Percentiles rank a stretch among this genome's conserved stretches.
Conservation (phyloP, 225 moss, liverwort and hornwort species). For the Antitrichia curtipendula region DNA sequence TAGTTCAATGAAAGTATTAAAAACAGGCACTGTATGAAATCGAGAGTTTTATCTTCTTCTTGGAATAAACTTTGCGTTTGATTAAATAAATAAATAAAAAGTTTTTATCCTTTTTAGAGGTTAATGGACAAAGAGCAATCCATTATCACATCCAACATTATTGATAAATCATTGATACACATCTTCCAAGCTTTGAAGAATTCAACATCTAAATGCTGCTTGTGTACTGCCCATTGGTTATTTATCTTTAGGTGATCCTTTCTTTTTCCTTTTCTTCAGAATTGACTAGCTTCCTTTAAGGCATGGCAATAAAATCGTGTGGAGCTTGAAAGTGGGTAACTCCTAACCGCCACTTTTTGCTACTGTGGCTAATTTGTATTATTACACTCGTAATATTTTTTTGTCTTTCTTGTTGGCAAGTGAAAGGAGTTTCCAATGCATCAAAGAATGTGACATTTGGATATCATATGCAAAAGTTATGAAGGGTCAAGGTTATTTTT, state of each 20-base stretch:
- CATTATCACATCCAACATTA: neutral
- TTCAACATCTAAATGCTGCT: neutral
- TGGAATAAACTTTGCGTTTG: too few species aligned
- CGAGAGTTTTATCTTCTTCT: neutral
- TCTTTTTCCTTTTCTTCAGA: neutral
- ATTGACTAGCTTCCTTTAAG: too few species aligned
- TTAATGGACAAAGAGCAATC: neutral
- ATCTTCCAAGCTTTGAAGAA: neutral
- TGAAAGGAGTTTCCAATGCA: rapidly evolving
- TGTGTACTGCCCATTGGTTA: neutral
- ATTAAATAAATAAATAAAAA: too few species aligned
- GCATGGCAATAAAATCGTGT: neutral
- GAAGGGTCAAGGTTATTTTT: neutral
- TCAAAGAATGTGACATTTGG: neutral
- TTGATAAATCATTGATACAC: neutral
- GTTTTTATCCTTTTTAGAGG: too few species aligned
- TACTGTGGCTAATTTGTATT: too few species aligned
- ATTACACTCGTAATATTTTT: neutral
- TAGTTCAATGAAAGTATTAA: neutral
- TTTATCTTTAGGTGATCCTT: neutral
- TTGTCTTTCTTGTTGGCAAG: too few species aligned
- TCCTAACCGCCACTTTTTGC: neutral
- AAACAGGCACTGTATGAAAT: neutral
- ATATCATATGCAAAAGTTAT: neutral
- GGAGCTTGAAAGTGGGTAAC: neutral